A percentile compares a stretch with the other conserved stretches of the same genome.
Evolutionary conservation across 2,329 filamentous ascomycete genomes (phyloP).

Genomic region (Alternaria sp.): DNA sequence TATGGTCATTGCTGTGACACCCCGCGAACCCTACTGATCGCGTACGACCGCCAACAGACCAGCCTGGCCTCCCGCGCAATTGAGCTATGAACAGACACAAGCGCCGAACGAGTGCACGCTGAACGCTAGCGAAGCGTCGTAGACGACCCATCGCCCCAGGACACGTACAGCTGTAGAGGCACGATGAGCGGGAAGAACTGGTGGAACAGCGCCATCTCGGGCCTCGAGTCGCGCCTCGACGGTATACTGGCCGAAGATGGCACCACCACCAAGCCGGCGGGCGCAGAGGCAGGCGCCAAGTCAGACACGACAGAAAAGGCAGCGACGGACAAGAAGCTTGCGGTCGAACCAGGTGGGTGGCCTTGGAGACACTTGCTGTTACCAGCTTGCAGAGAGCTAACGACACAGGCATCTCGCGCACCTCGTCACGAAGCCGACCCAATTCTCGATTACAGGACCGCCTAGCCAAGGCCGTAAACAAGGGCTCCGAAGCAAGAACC

Average conservation of each 20-base stretch:
- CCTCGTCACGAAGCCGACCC: slow-evolving; percentile 67
- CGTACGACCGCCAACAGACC: slow-evolving; percentile 29
- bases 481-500: slow-evolving; percentile 62
- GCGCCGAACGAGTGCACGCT: slow-evolving; percentile 38
- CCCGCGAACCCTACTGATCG: slow-evolving; percentile 28
- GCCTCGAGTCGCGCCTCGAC: slow-evolving; percentile 91
- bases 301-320: slow-evolving; percentile 37
- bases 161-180: slow-evolving; percentile 3
- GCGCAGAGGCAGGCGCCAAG: slow-evolving; percentile 46
- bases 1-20: slow-evolving; percentile 1
- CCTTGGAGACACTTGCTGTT: background rate
- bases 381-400: slow-evolving; percentile 25
- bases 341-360: slow-evolving; percentile 43
- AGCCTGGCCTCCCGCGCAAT: slow-evolving; percentile 38
- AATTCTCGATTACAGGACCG: slow-evolving; percentile 90
- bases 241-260: slow-evolving; percentile 86
- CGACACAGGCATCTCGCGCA: slow-evolving; percentile 62
- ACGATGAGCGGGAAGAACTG: slow-evolving; percentile 41
- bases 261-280: slow-evolving; percentile 55
- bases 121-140: slow-evolving; percentile 29
- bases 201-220: slow-evolving; percentile 80
- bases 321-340: slow-evolving; percentile 36
- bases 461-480: slow-evolving; percentile 84
- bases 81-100: slow-evolving; percentile 40
- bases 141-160: background rate